Evolutionary conservation across 345 rosid genomes (phyloP), one percentile per base, ranked within the genome.

Genomic region (Camelina laxa): DNA sequence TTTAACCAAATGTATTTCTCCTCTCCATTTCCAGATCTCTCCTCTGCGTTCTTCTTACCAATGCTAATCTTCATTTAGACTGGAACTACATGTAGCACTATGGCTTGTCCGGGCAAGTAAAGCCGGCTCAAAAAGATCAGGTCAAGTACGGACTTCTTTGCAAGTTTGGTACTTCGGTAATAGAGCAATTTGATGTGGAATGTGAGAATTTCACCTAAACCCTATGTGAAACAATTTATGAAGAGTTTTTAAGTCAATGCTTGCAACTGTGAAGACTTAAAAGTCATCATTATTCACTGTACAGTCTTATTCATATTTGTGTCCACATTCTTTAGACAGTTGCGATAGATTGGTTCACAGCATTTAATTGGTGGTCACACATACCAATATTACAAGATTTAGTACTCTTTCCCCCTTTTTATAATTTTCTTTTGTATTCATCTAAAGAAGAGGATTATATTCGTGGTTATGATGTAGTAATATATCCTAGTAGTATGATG

Each of bases 321-420:
- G 49, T 63, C 36, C 72, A 75, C 72, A 70, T 70, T 77, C 76
- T 64, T 38, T 36, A 20, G 47, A 64, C 14, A 64, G n/a, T 49
- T 36, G n/a, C 15, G 38, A 56, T 21, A 65, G 67, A 71, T 36
- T 48, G 76, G 67, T 60, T 27, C 49, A 39, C 50, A 65, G 57
- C 81, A 72, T 58, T 77, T 20, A 77, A 72, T 50, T 59, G 61
- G 61, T 56, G 61, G 68, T 72, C 81, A 72, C 81, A 59, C 76
- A 77, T 48, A 7, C 67, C 77, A 58, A 72, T 21, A 71, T 39
- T 41, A 24, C 39, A 27, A 15, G 36, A 33, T 41, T 42, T 42
- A 62, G 51, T 62, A 62, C 36, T 62, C 19, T 62, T 62, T 14
- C 38, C 47, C 15, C 19, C 20, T 48, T 56, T 56, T 70, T 45